Evolutionary conservation across 2,329 filamentous ascomycete species (phyloP).

Genomic region (Magnaporthiopsis poae): DNA sequence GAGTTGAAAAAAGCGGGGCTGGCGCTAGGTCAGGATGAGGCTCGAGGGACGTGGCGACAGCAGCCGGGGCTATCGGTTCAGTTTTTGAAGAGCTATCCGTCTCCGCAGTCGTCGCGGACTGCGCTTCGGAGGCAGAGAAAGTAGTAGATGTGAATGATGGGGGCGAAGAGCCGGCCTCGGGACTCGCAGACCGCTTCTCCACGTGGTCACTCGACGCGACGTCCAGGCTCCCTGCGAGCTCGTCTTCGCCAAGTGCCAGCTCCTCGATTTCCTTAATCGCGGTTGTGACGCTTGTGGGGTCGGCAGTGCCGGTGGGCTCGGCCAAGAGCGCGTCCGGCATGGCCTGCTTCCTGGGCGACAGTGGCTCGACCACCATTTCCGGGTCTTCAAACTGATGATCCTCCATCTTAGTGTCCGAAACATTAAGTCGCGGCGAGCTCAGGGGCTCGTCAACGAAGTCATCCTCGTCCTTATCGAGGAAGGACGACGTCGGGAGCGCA

Average conservation of each 20-base stretch:
- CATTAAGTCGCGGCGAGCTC: constrained; percentile 55
- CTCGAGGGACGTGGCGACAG: not conserved
- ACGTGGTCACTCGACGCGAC: not conserved
- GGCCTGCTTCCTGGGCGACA: constrained; percentile 40
- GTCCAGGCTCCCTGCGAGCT: not conserved
- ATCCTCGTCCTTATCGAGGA: constrained; percentile 53
- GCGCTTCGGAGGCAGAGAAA: not conserved
- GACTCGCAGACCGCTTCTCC: not conserved
- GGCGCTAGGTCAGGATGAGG: constrained; percentile 48
- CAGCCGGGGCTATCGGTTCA: not conserved
- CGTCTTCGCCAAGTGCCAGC: constrained; percentile 7
- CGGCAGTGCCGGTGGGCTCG: not conserved
- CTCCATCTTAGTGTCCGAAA: constrained; percentile 48
- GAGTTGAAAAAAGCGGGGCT: constrained; percentile 45
- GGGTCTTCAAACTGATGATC: constrained; percentile 44
- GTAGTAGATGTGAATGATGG: not conserved
- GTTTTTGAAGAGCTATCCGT: not conserved
- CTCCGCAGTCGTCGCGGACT: not conserved
- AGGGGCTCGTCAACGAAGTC: constrained; percentile 72
- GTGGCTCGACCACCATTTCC: constrained; percentile 45
- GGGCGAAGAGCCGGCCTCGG: not conserved
- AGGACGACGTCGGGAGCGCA: constrained; percentile 25
- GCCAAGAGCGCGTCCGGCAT: not conserved
- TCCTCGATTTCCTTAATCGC: constrained; percentile 7
- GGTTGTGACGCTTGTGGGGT: constrained; percentile 6